Evolutionary conservation across 2,329 filamentous ascomycete species (phyloP), one percentile per base, ranked within the genome.

Genomic region (Fusarium sp.): DNA sequence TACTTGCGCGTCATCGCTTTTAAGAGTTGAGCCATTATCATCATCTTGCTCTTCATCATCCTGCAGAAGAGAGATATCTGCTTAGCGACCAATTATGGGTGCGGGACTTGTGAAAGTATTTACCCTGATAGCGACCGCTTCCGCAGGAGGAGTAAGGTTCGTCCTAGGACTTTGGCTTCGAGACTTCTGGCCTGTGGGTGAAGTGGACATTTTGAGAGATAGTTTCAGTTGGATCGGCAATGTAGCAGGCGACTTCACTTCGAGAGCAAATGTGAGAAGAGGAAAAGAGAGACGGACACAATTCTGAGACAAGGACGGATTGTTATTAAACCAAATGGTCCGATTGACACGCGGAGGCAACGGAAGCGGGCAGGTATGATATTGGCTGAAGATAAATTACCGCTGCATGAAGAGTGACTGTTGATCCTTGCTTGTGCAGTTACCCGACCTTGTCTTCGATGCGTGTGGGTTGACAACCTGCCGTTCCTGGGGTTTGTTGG

Each of bases 1-100:
- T 54, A 35, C 56, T 66, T 66, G 45, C 63, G n/a, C 56, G 33
- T 66, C 56, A 54, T 42, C 42, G 6, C n/a, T 52, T 2, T 35
- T 42, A 35, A 66, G 5, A 8, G 63, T 35, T 2, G 56, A 66
- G 63, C 61, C 63, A 29, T 27, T 35, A 4, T 60, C 56, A 20
- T 35, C 18, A 7, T 52, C 63, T 38, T 35, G 29, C 31, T 38
- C 56, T 13, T 61, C 56, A 40, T 35, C 42, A 31, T 61, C 42
- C 61, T 63, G 8, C 7, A 31, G 31, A n/a, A n/a, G 14, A 62
- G 42, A 62, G n/a, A 16, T 13, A 27, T 29, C 10, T 38, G 6
- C 25, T 68, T 16, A n/a, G 54, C 54, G 20, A 36, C 45, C 6
- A 0, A 13, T 57, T 25, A 35, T 11, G 54, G 3, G 2, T 18